Base-by-base conservation (phyloP, 2,329 filamentous ascomycete genomes). In the Sporothrix brunneoviolacea region DNA sequence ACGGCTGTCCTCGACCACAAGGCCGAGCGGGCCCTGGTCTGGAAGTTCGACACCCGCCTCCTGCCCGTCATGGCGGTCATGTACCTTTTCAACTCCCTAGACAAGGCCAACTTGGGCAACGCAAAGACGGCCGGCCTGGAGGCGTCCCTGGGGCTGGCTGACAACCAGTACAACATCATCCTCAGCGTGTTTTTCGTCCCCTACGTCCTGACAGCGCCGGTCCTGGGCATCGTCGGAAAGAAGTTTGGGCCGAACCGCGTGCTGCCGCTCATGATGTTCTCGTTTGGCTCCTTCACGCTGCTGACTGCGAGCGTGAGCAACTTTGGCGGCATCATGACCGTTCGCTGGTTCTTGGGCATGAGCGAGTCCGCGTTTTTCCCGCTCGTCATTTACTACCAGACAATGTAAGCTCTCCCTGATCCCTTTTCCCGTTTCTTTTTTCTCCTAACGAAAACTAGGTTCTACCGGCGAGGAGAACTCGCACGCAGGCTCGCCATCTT, bases 131-230 rank as follows among this genome's bases (percentile, higher is more conserved):
- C 48, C 27, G 51, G 51, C 18, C 30, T 54, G 3, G 51, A 54
- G 13, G 24, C n/a, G 15, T 35, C 41, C 22, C 51, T 55, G 15
- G 24, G 33, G 6, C 41, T 54, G 6, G 9, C 18, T n/a, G 21
- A 8, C 32, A 53, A 46, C 49, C 45, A 54, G 44, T 88, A 89
- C 70, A 89, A 88, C 64, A 76, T 82, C 40, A 73, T 88, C 41
- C 66, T 90, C 36, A 79, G 74, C 56, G 81, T 90, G 56, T 90
- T 90, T 71, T 90, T 86, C 65, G 72, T 89, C 6, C 86, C 86
- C 0, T 89, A 84, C 62, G 85, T 89, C 47, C 61, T 89, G 36
- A 83, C 82, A 47, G 84, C 84, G 0, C 84, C 83, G 0, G 63
- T 68, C 8, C 55, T 70, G 1, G 67, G 68, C 39, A 82, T 89